phyloP scores from a whole-genome alignment of 768 basidiomycete genomes.

The Leccinum subgranulosum region DNA sequence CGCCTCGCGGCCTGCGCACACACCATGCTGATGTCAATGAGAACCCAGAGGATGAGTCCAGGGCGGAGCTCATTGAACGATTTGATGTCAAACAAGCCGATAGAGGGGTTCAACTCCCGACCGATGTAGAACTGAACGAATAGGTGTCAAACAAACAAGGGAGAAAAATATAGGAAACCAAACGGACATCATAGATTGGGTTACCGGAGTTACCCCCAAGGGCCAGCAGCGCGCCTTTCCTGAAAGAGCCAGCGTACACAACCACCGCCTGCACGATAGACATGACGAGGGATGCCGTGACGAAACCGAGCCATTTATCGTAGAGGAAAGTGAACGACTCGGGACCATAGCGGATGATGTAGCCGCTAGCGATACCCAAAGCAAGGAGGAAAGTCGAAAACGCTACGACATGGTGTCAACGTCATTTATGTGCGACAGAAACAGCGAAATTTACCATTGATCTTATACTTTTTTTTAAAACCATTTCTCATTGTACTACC shows the following conservation, averaged over 20 bases:
- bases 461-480: conserved; percentile 79
- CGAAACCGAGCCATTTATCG: conserved; percentile 87
- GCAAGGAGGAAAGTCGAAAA: conserved; percentile 85
- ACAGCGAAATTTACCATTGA: conserved; percentile 68
- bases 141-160: not conserved
- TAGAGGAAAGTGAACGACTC: conserved; percentile 86
- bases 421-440: not conserved
- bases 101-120: conserved; percentile 88
- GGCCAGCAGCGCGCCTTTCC: conserved; percentile 68
- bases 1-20: conserved; percentile 86
- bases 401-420: conserved; percentile 42
- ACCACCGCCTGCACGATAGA: conserved; percentile 68
- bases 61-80: conserved; percentile 48
- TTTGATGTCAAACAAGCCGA: conserved; percentile 75
- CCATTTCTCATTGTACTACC: conserved; percentile 76
- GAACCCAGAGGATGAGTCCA: conserved; percentile 82
- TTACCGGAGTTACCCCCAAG: conserved; percentile 91
- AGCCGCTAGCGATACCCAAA: conserved; percentile 66
- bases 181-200: conserved; percentile 82
- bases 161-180: not conserved
- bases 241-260: conserved; percentile 73
- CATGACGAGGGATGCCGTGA: conserved; percentile 81
- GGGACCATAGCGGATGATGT: conserved; percentile 71
- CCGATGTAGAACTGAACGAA: conserved; percentile 82
- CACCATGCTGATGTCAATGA: conserved; percentile 86